Evolutionary conservation across 2,329 filamentous ascomycete species (phyloP).

Genomic region (Cytospora mali): DNA sequence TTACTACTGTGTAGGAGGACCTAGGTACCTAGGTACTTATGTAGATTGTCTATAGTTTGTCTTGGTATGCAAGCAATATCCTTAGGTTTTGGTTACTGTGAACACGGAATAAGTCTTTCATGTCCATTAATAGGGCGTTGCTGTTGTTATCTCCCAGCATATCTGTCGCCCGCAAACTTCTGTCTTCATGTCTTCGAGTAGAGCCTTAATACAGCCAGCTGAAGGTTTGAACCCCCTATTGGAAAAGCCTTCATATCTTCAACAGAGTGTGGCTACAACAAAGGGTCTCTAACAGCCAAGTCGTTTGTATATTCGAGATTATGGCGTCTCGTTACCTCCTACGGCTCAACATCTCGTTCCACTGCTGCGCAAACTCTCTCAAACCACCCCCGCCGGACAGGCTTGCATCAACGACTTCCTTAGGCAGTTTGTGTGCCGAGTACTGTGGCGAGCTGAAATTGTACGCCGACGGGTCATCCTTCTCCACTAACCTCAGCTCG

Average conservation of each 20-base stretch:
- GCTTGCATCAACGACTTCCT: slow-evolving; percentile 80
- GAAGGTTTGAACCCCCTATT: too few species aligned
- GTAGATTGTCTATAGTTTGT: too few species aligned
- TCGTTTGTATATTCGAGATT: not conserved
- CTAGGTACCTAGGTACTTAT: too few species aligned
- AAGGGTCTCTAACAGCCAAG: too few species aligned
- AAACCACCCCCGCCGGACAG: slow-evolving; percentile 72
- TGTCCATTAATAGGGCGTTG: too few species aligned
- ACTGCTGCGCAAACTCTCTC: slow-evolving; percentile 76
- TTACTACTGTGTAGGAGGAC: too few species aligned
- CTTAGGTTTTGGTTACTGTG: too few species aligned
- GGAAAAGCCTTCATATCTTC: too few species aligned
- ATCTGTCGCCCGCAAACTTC: not conserved
- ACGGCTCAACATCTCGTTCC: slow-evolving; percentile 59
- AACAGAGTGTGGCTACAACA: too few species aligned
- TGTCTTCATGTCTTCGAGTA: not conserved
- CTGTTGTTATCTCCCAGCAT: too few species aligned
- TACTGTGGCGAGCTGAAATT: slow-evolving; percentile 85
- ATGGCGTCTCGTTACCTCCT: slow-evolving; percentile 8
- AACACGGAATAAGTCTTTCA: too few species aligned
- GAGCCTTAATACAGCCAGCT: not conserved
- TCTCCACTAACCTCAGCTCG: slow-evolving; percentile 80
- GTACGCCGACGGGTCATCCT: slow-evolving; percentile 86
- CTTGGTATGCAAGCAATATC: too few species aligned
- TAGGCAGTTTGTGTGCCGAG: slow-evolving; percentile 92